A percentile compares a stretch with the other conserved stretches of the same genome.
phyloP scores from a whole-genome alignment of 2,329 filamentous ascomycete genomes.

The Colletotrichum caudatum region DNA sequence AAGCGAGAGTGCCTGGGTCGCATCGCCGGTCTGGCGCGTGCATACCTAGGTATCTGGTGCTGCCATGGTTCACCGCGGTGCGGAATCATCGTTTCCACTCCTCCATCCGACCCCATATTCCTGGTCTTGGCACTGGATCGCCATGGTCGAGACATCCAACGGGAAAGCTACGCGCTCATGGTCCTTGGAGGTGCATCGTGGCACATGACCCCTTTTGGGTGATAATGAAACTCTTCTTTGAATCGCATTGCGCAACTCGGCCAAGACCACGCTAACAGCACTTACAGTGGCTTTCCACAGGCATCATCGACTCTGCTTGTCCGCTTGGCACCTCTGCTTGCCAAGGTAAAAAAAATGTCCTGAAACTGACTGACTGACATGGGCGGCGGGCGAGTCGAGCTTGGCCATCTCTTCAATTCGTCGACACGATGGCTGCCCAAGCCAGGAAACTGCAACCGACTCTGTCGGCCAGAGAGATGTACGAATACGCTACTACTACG shows the following conservation, averaged over 20 bases:
- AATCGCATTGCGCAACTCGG: conserved; percentile 9
- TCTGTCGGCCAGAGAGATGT: conserved; percentile 1
- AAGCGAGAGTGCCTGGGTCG: conserved; percentile 8
- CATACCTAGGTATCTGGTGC: background rate
- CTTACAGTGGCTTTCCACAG: conserved; percentile 6
- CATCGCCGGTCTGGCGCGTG: background rate
- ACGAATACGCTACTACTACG: background rate
- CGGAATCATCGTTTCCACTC: conserved; percentile 1
- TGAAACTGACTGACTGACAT: conserved; percentile 20
- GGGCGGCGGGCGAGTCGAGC: conserved; percentile 6
- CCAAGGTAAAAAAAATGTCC: background rate
- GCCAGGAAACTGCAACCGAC: background rate
- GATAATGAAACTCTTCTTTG: conserved; percentile 1
- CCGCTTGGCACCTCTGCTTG: conserved; percentile 11
- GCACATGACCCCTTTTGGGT: conserved; percentile 24
- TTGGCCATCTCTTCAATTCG: background rate
- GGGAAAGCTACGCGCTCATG: conserved; percentile 12
- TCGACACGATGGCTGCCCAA: background rate
- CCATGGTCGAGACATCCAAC: conserved; percentile 10
- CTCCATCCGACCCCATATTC: background rate
- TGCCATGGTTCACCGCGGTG: conserved; percentile 2
- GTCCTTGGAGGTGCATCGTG: conserved; percentile 16
- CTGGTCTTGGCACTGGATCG: background rate
- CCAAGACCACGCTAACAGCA: conserved; percentile 15
- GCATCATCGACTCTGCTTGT: conserved; percentile 24